Percentiles rank a stretch among this genome's conserved stretches.
phyloP scores from a whole-genome alignment of 1,284 basidiomycete genomes.

The Fomes fomentarius region DNA sequence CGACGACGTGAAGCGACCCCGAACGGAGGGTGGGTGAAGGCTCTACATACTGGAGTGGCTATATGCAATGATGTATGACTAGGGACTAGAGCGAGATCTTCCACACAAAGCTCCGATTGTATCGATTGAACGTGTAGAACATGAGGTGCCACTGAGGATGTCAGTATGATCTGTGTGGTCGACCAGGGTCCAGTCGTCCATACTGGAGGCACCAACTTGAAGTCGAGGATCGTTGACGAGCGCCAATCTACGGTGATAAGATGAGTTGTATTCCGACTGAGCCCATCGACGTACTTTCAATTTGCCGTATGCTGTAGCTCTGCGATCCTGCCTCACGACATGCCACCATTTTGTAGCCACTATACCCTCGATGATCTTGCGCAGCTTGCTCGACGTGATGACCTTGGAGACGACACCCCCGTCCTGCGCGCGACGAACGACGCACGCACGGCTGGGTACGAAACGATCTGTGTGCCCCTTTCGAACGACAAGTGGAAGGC shows the following conservation, averaged over 20 bases:
- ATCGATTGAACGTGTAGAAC: no score
- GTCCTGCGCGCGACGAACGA: conserved; percentile 53
- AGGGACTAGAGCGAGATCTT: neutral
- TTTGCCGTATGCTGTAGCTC: conserved; percentile 11
- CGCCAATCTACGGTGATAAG: conserved; percentile 12
- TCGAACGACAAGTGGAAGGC: conserved; percentile 87
- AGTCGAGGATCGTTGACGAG: no score
- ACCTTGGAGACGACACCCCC: conserved; percentile 42
- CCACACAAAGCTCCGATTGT: no score
- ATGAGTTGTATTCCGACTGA: neutral
- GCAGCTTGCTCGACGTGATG: conserved; percentile 22
- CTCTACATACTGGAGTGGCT: neutral
- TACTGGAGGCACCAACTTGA: no score
- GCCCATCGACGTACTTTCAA: no score
- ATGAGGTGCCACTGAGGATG: neutral
- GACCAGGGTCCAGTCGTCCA: no score
- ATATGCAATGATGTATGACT: neutral
- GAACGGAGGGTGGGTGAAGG: conserved; percentile 29
- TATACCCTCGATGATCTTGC: conserved; percentile 43
- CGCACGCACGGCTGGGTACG: conserved; percentile 61
- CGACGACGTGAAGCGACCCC: conserved; percentile 33
- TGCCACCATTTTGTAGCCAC: conserved; percentile 40
- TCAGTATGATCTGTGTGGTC: conserved; percentile 2
- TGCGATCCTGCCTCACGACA: conserved; percentile 15
- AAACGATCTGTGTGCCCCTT: conserved; percentile 78